Evolutionary conservation across 2,329 filamentous ascomycete genomes (phyloP).

Genomic region (Sporothrix inflata): DNA sequence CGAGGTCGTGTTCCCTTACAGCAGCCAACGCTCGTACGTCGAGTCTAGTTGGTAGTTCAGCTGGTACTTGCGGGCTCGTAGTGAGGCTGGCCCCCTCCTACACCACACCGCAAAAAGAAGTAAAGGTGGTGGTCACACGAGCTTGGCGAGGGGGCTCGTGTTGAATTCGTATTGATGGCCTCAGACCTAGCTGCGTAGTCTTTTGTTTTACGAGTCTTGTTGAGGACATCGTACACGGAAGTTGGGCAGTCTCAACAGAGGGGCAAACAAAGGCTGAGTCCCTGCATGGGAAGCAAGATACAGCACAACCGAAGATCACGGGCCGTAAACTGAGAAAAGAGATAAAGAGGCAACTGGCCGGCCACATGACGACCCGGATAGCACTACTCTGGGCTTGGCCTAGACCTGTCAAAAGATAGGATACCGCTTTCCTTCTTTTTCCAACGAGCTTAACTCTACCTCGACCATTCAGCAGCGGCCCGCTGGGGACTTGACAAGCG

Average conservation of each 20-base stretch:
- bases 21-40: neutral
- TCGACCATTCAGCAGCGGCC: neutral
- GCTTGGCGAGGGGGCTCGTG: slow-evolving; percentile 1
- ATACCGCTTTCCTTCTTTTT: too few species aligned
- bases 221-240: neutral
- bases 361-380: neutral
- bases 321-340: neutral
- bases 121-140: slow-evolving; percentile 1
- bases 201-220: neutral
- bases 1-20: neutral
- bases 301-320: neutral
- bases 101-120: neutral
- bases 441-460: too few species aligned
- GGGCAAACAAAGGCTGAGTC: neutral
- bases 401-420: neutral
- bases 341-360: neutral
- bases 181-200: neutral
- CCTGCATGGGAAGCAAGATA: neutral
- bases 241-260: neutral
- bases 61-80: neutral
- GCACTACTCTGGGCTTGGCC: neutral
- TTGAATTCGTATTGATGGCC: slow-evolving; percentile 9
- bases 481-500: neutral
- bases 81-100: neutral
- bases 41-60: neutral